Evolutionary conservation across 192 early-diverging fungal genomes (phyloP).

Genomic region (Gamsiella multidivaricata): DNA sequence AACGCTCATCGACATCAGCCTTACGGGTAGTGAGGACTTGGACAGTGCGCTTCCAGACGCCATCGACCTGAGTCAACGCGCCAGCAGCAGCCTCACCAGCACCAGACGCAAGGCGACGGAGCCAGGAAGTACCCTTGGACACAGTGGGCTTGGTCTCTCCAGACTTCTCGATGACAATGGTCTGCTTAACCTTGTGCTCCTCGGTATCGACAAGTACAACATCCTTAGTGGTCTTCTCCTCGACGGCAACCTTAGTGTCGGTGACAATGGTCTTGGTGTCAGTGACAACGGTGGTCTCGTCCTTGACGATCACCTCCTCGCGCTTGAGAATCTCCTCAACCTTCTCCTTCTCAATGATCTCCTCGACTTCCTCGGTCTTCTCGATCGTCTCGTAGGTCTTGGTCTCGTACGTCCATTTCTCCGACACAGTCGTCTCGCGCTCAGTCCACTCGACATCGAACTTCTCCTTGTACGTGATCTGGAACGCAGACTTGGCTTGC

Average conservation of each 20-base stretch:
- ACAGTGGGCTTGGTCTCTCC: background rate
- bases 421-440: slow-evolving; percentile 20
- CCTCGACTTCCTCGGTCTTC: slow-evolving; percentile 32
- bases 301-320: slow-evolving; percentile 16
- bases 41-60: slow-evolving; percentile 37
- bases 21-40: slow-evolving; percentile 25
- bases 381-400: slow-evolving; percentile 39
- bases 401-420: slow-evolving; percentile 30
- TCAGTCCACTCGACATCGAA: slow-evolving; percentile 21
- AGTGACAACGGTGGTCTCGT: too few species aligned
- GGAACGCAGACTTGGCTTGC: slow-evolving; percentile 21
- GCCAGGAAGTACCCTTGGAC: slow-evolving; percentile 10
- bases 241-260: too few species aligned
- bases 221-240: background rate
- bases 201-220: background rate
- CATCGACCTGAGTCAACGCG: slow-evolving; percentile 22
- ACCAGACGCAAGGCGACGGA: background rate
- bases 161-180: background rate
- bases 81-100: slow-evolving; percentile 1
- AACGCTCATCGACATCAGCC: slow-evolving; percentile 16
- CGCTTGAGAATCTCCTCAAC: slow-evolving; percentile 10
- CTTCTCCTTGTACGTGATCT: slow-evolving; percentile 17
- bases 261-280: too few species aligned
- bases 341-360: slow-evolving; percentile 31
- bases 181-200: slow-evolving; percentile 1